Base-by-base conservation (phyloP, 257 asterid species). In the Petunia secreta region DNA sequence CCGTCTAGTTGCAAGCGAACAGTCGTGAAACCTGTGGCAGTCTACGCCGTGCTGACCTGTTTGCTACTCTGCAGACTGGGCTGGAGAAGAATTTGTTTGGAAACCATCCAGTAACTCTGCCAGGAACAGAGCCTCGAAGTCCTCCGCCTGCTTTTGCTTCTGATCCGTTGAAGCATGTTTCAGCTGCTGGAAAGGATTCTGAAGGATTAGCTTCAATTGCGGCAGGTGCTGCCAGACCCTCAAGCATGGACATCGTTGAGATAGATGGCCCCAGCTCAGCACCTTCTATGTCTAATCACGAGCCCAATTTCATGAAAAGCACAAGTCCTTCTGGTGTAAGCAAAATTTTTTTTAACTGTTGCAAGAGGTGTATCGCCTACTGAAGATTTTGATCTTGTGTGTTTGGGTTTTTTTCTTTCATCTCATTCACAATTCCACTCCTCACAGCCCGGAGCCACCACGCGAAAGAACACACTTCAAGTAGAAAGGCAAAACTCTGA, bases 91-190 rank as follows among this genome's bases (percentile, higher is more conserved):
- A 92, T 84, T 82, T 93, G 86, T 91, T 95, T 79, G 98, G 99
- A 36, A 92, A 91, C 84, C 95, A 91, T 88, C 97, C 97, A 38
- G 94, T 93, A 82, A 83, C 92, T 41, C 79, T 89, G 69, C 86
- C 88, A 34, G 92, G 87, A 77, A 63, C 88, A 62, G 99, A 95
- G 71, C 62, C 95, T 55, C 88, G 89, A 81, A 81, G 85, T 85
- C 96, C 98, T 38, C 97, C 98, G 64, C 97, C 93, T 81, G 97
- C 97, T 65, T 93, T 95, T 91, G 86, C 95, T 75, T 87, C 98
- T 25, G 94, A 91, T 77, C 97, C 99, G 15, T 84, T 91, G 78
- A 67, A 83, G 73, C 88, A 86, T 76, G 75, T 81, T 55, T 75
- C 85, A 44, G 43, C 87, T 75, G 81, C 75, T 74, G 91, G 86